These are phyloP conservation scores for Arthrobotrys megalospora DNA, from an alignment of 2,329 filamentous ascomycete species.

Conservation along the genomic window DNA sequence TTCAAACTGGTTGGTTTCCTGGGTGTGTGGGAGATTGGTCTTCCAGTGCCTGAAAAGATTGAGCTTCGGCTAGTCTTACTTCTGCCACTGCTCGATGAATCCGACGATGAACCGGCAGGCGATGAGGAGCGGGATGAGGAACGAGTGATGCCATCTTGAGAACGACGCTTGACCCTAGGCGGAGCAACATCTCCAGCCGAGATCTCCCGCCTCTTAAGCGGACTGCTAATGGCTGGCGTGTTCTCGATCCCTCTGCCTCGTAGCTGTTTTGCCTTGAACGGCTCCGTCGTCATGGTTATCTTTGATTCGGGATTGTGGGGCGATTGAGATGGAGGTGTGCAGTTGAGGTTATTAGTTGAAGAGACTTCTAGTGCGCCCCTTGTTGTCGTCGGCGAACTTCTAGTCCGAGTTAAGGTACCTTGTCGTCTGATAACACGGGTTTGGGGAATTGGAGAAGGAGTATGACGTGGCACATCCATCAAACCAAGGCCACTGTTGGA, in stretches of 20 bases:
- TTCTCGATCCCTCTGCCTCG: conserved; percentile 68
- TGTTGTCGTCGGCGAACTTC: conserved; percentile 58
- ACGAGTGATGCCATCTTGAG: conserved; percentile 83
- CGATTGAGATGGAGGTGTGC: conserved; percentile 61
- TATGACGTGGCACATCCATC: conserved; percentile 61
- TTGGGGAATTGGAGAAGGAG: conserved; percentile 62
- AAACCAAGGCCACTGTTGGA: conserved; percentile 62
- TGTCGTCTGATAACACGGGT: conserved; percentile 62
- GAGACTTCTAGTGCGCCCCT: conserved; percentile 63
- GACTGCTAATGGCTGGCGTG: conserved; percentile 77
- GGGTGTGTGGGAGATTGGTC: conserved; percentile 68
- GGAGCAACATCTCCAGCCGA: conserved; percentile 82
- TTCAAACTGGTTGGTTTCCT: conserved; percentile 58
- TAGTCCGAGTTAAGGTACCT: conserved; percentile 61
- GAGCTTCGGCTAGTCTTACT: conserved; percentile 72
- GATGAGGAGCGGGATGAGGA: conserved; percentile 70
- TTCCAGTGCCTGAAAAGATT: conserved; percentile 66
- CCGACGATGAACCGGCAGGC: conserved; percentile 67
- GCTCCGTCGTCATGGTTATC: conserved; percentile 68
- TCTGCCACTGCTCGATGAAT: conserved; percentile 68
- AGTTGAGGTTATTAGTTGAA: conserved; percentile 64
- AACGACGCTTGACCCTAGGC: conserved; percentile 87
- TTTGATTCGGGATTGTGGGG: conserved; percentile 64
- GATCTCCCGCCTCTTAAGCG: conserved; percentile 91
- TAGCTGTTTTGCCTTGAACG: conserved; percentile 71